Evolutionary conservation across 2,329 filamentous ascomycete species (phyloP), one percentile per base, ranked within the genome.

Genomic region (Verruconis gallopava): DNA sequence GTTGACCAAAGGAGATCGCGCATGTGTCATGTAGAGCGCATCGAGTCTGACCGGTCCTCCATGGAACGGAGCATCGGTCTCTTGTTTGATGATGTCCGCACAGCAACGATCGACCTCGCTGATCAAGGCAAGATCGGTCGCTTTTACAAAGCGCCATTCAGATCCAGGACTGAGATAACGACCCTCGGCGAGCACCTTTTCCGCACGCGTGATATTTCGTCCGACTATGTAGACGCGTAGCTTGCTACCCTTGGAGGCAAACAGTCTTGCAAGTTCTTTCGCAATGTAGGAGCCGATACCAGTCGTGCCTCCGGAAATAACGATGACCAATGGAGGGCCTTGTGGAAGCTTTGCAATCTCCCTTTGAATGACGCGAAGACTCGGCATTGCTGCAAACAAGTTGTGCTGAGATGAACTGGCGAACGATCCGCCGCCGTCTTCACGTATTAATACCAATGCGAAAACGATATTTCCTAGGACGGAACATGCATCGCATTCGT

Each of bases 211-310:
- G 3, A 45, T 38, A 19, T 54, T 58, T 14, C 56, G 48, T 4
- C 56, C 58, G 30, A 60, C 49, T 21, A 62, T 52, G 48, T 58
- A 55, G 11, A 55, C 51, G 17, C 56, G 55, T 4, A 64, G 50
- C 17, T 50, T 55, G 28, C 42, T 33, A 4, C 49, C 52, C 21
- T 51, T 44, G 1, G 44, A 28, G 5, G 49, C 42, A 34, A 49
- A 55, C 3, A 46, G 49, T 1, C 15, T 40, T 1, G 52, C 51
- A 22, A 53, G 45, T 2, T 47, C 43, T 35, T 41, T 48, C 13
- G 49, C 51, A 2, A 50, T 43, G 30, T 55, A 55, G 1, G 50
- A 51, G 3, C 52, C 53, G n/a, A 55, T 54, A 2, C 53, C 53
- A 18, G 49, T 50, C 2, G 52, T 55, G 21, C 45, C 53, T 18